Base-by-base conservation (phyloP, 2,329 filamentous ascomycete species). In the Colletotrichum kahawae region DNA sequence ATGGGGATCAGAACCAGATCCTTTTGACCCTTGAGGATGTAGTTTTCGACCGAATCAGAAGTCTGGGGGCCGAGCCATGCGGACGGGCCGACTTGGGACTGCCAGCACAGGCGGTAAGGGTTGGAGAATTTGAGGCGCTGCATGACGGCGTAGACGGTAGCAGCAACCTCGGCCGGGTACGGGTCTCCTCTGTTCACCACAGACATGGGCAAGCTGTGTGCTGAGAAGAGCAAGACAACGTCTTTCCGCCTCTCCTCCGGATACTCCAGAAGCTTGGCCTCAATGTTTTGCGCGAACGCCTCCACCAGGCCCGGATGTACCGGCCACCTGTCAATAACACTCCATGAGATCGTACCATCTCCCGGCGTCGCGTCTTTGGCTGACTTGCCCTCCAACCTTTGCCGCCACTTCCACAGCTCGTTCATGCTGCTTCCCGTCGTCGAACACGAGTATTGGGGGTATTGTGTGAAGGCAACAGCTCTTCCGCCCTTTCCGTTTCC, bases 141-240 rank as follows among this genome's bases (percentile, higher is more conserved):
- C 94, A 98, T 98, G n/a, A 99, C 96, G 4, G 96, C 96, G 82
- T 98, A 93, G 10, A 98, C 97, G 0, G 97, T 99, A 12, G 97
- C 97, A 8, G 95, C 96, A 7, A 99, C 97, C 84, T 99, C 97
- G 36, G 95, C 93, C 2, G 97, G 96, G 83, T 99, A 99, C 1
- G 97, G 94, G 81, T 99, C 97, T 76, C 97, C 93, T 89, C 96
- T 91, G 86, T 99, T 99, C 69, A 99, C 96, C 10, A 99, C 97
- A 69, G 93, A 94, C 97, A 99, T 99, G 48, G 97, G 97, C 79
- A 99, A 87, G 80, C 95, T 98, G 87, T 99, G 97, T 2, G 97
- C 97, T 4, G 96, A 98, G 85, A 98, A 99, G 18, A 99, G 88
- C 48, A 99, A 86, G 4, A 98, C 93, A 1, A 96, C 97, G 76